These are phyloP conservation scores for Thielaviopsis populi DNA, from an alignment of 2,329 filamentous ascomycete genomes.

Conservation along the genomic window DNA sequence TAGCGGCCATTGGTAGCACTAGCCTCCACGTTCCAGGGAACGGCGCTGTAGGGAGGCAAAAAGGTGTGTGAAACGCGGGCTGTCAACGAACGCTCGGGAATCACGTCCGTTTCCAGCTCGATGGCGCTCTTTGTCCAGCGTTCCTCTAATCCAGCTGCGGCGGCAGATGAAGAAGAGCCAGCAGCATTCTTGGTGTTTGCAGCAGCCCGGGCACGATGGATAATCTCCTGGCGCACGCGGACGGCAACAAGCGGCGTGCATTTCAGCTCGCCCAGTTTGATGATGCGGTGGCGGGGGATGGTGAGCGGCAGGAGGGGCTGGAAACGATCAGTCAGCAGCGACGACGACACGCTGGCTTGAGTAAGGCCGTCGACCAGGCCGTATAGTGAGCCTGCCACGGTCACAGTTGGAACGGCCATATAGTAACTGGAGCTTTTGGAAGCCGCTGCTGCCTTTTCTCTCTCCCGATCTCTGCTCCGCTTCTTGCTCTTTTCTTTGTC, in stretches of 20 bases:
- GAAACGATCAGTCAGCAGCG: conserved; percentile 26
- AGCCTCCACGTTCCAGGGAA: conserved; percentile 27
- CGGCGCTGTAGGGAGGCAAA: conserved; percentile 20
- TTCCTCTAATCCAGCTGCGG: background rate
- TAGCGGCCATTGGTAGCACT: conserved; percentile 22
- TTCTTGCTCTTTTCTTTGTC: conserved; percentile 15
- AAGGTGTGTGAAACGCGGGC: conserved; percentile 26
- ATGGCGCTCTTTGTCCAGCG: conserved; percentile 20
- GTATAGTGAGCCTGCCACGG: conserved; percentile 28
- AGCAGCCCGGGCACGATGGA: conserved; percentile 14
- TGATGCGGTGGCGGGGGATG: conserved; percentile 25
- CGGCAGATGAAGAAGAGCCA: background rate
- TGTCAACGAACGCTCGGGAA: conserved; percentile 27
- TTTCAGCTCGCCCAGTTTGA: conserved; percentile 27
- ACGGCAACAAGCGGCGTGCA: conserved; percentile 27
- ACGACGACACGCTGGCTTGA: conserved; percentile 21
- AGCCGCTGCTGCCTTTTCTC: background rate
- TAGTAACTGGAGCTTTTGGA: conserved; percentile 11
- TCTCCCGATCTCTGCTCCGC: conserved; percentile 8
- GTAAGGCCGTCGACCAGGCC: conserved; percentile 25
- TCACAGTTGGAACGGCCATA: conserved; percentile 24
- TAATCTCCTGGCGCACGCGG: conserved; percentile 29
- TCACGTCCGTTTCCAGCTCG: conserved; percentile 27
- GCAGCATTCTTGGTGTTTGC: background rate
- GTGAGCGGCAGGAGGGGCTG: conserved; percentile 27